Conservation (phyloP, 2,329 filamentous ascomycete genomes). For the Neobulgaria alba region DNA sequence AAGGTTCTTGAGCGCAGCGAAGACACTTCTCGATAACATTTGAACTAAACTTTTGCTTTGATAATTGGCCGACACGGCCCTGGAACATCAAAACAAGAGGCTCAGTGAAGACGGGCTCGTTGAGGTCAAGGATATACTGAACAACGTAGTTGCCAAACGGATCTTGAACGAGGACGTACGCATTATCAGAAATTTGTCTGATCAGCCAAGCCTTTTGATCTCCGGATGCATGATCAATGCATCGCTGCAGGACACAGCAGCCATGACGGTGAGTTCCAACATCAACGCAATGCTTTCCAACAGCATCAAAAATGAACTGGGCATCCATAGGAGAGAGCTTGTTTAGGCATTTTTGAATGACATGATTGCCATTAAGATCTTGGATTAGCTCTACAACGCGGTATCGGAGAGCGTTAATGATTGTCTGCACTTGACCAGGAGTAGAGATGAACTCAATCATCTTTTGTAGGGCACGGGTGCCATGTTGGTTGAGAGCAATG, state of each 20-base stretch:
- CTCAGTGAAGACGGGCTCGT: constrained; percentile 79
- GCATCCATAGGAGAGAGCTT: constrained; percentile 78
- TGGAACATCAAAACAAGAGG: constrained; percentile 77
- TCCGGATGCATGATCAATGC: constrained; percentile 92
- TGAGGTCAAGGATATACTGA: constrained; percentile 95
- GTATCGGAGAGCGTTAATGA: constrained; percentile 74
- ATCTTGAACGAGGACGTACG: constrained; percentile 85
- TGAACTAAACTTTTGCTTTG: constrained; percentile 97
- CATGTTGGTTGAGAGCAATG: constrained; percentile 95
- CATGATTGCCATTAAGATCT: constrained; percentile 96
- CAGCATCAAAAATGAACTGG: constrained; percentile 94
- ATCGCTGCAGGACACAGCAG: constrained; percentile 95
- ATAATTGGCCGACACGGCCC: constrained; percentile 61
- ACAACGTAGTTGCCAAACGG: constrained; percentile 98
- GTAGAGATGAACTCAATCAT: constrained; percentile 98
- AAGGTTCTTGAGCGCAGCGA: constrained; percentile 67
- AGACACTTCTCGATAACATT: constrained; percentile 97
- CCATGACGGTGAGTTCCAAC: constrained; percentile 97
- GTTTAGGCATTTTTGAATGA: constrained; percentile 98
- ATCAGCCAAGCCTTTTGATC: constrained; percentile 84
- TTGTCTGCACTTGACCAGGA: constrained; percentile 73
- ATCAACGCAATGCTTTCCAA: constrained; percentile 75
- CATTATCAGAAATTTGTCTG: constrained; percentile 75
- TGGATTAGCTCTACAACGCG: constrained; percentile 92
- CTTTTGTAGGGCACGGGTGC: constrained; percentile 92